These are phyloP conservation scores for Amaranthus tricolor DNA, from an alignment of 179 eudicot genomes.

Conservation along the genomic window DNA sequence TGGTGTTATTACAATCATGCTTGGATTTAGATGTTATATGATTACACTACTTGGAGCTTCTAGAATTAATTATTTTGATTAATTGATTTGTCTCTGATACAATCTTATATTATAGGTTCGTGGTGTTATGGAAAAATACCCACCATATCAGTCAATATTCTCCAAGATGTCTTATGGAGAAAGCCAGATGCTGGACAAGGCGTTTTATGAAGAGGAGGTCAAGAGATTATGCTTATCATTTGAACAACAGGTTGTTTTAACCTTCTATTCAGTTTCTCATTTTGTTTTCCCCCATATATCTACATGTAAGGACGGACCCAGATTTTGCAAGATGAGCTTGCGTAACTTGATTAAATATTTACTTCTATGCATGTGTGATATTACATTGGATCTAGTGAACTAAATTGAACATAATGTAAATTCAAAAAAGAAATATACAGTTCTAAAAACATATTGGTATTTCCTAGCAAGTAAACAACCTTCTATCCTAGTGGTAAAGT, in stretches of 20 bases:
- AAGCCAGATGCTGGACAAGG: constrained; percentile 98
- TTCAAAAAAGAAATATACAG: too few relatives aligned
- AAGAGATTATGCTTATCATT: constrained; percentile 90
- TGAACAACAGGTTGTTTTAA: constrained; percentile 80
- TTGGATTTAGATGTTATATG: not conserved
- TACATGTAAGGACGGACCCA: too few relatives aligned
- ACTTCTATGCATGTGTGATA: too few relatives aligned
- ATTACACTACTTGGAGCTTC: not conserved
- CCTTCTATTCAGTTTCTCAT: not conserved
- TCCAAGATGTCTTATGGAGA: constrained; percentile 88
- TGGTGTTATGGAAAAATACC: constrained; percentile 89
- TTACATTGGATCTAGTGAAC: too few relatives aligned
- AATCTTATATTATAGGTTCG: constrained; percentile 58
- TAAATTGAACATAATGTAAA: too few relatives aligned
- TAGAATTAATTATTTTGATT: not conserved
- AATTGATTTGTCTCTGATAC: not conserved
- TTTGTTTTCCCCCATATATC: not conserved
- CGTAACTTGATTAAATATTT: too few relatives aligned
- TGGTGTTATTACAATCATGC: not conserved
- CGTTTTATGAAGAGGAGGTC: constrained; percentile 97
- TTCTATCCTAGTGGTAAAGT: too few relatives aligned
- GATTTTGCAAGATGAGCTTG: too few relatives aligned
- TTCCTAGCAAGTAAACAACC: too few relatives aligned
- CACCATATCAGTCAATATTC: constrained; percentile 86
- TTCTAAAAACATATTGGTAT: too few relatives aligned